Conservation (phyloP, 441 rosid species). For the Daphne laureola region DNA sequence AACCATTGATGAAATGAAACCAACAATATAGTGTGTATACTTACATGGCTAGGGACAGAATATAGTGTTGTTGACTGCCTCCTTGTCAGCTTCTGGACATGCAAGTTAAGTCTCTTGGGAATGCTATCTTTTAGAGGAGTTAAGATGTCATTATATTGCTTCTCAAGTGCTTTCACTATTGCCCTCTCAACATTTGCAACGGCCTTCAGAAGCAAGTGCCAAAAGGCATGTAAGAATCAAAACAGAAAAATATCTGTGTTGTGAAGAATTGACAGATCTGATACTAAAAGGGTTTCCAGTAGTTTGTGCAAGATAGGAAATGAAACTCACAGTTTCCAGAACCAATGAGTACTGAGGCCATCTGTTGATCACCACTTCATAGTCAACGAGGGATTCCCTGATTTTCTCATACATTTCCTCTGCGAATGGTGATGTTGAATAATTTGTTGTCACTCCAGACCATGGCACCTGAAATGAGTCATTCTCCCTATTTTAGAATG, state of each 20-base stretch:
- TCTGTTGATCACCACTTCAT: conserved; percentile 81
- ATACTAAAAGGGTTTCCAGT: not conserved
- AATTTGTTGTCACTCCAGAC: conserved; percentile 80
- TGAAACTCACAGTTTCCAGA: conserved; percentile 68
- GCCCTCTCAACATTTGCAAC: conserved; percentile 80
- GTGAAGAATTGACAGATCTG: not conserved
- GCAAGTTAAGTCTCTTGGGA: conserved; percentile 83
- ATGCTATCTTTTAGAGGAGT: conserved; percentile 87
- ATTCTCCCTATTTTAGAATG: conserved; percentile 7
- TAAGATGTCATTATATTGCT: conserved; percentile 75
- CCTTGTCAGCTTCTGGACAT: conserved; percentile 90
- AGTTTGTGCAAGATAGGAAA: not conserved
- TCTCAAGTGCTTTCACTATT: conserved; percentile 79
- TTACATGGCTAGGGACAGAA: conserved; percentile 76
- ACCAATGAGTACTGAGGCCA: conserved; percentile 91
- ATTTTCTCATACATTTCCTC: conserved; percentile 91
- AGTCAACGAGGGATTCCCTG: conserved; percentile 59
- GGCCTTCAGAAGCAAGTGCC: conserved; percentile 36
- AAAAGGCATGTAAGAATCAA: not conserved
- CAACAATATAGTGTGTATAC: conserved; percentile 9
- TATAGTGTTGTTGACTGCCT: conserved; percentile 74
- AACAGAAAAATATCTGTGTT: not conserved
- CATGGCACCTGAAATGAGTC: conserved; percentile 63
- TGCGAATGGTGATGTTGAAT: conserved; percentile 90
- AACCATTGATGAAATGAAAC: not conserved